Conservation (phyloP, 2,329 filamentous ascomycete species). For the Calcarisporium arbuscula region DNA sequence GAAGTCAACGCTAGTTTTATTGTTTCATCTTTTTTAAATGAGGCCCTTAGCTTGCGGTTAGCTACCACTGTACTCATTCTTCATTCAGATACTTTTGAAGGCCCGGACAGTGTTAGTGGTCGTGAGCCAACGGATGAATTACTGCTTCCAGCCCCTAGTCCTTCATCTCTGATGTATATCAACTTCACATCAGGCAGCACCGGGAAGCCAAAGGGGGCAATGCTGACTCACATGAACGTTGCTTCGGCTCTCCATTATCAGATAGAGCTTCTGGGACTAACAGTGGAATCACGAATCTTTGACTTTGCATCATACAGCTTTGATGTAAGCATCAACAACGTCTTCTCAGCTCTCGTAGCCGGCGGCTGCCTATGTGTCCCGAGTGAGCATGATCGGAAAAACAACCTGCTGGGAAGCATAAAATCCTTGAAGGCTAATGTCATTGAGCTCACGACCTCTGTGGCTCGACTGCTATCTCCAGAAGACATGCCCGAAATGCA, state of each 20-base stretch:
- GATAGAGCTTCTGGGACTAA: constrained; percentile 1
- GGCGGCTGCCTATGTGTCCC: constrained; percentile 16
- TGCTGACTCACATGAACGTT: not conserved
- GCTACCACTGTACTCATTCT: too few relatives aligned
- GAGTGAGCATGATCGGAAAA: constrained; percentile 10
- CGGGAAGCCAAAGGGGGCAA: constrained; percentile 1
- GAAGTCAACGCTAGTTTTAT: constrained; percentile 1
- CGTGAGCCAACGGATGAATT: too few relatives aligned
- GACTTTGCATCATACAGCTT: constrained; percentile 16
- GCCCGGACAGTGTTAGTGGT: too few relatives aligned
- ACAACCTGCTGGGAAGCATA: constrained; percentile 7
- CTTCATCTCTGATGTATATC: constrained; percentile 2
- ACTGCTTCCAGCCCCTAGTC: not conserved
- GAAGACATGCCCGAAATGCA: constrained; percentile 7
- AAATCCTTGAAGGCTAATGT: constrained; percentile 2
- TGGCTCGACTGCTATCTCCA: constrained; percentile 8
- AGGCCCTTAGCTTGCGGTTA: too few relatives aligned
- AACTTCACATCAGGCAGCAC: constrained; percentile 5
- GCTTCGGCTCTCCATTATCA: constrained; percentile 2
- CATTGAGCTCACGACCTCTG: constrained; percentile 9
- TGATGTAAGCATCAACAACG: constrained; percentile 10
- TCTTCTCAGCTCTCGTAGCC: constrained; percentile 5
- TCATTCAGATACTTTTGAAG: too few relatives aligned
- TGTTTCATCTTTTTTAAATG: not conserved
- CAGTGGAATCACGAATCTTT: constrained; percentile 3